Conservation (phyloP, 1,139 yeast genomes). For the Lodderomyces oxycetoniae region DNA sequence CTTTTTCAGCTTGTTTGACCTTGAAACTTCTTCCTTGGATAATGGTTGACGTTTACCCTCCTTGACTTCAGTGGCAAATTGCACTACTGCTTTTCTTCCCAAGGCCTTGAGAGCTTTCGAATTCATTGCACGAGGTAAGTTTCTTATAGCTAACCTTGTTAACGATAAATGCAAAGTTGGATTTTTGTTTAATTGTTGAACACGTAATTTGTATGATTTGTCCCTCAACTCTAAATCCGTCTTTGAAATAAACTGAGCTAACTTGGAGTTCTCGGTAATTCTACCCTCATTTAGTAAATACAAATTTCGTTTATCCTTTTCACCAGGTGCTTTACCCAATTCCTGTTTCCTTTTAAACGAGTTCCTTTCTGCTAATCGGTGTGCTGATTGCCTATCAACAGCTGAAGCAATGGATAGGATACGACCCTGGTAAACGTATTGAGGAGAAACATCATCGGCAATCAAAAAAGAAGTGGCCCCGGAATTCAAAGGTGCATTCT, state of each 20-base stretch:
- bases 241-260: slow-evolving; percentile 63
- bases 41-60: slow-evolving; percentile 73
- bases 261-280: slow-evolving; percentile 71
- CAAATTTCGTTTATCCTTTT: slow-evolving; percentile 78
- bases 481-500: slow-evolving; percentile 73
- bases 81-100: slow-evolving; percentile 91
- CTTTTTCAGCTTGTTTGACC: slow-evolving; percentile 67
- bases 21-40: slow-evolving; percentile 79
- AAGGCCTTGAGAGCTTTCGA: slow-evolving; percentile 84
- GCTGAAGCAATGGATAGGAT: slow-evolving; percentile 79
- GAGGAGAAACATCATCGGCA: slow-evolving; percentile 87
- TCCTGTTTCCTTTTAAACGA: slow-evolving; percentile 67
- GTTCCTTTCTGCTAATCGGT: slow-evolving; percentile 66
- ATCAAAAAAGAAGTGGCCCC: slow-evolving; percentile 74
- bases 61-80: slow-evolving; percentile 89
- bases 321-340: slow-evolving; percentile 76
- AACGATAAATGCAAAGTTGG: slow-evolving; percentile 86
- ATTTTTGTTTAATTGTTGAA: slow-evolving; percentile 83
- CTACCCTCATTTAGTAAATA: slow-evolving; percentile 92
- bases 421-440: slow-evolving; percentile 90
- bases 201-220: slow-evolving; percentile 79
- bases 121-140: slow-evolving; percentile 88
- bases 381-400: slow-evolving; percentile 85
- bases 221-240: slow-evolving; percentile 86
- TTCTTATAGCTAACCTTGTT: slow-evolving; percentile 91